These are phyloP conservation scores for Phycomyces blakesleeanus DNA, from an alignment of 192 early-diverging fungal species.

Conservation along the genomic window DNA sequence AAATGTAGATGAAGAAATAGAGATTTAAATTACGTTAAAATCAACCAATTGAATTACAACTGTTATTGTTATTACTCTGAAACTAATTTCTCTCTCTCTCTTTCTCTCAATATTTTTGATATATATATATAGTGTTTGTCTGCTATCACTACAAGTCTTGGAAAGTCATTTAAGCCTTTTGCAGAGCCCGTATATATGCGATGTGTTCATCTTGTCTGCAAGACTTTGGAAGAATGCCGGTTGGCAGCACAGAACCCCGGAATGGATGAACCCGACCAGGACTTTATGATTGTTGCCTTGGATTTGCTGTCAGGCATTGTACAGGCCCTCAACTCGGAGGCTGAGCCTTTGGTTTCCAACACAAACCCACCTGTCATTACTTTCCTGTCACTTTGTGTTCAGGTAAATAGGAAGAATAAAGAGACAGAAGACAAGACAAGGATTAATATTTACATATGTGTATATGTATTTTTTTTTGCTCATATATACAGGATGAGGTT, in stretches of 20 bases:
- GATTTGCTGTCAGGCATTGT: constrained; percentile 93
- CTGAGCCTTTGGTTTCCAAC: constrained; percentile 71
- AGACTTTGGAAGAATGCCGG: constrained; percentile 70
- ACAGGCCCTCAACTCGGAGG: constrained; percentile 79
- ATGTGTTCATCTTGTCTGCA: constrained; percentile 84
- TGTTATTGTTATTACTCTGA: too few relatives aligned
- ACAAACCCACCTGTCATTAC: constrained; percentile 70
- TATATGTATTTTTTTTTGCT: too few relatives aligned
- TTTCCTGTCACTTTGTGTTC: constrained; percentile 80
- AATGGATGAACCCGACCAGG: constrained; percentile 81
- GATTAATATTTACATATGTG: background rate
- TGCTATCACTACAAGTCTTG: constrained; percentile 71
- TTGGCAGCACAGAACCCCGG: constrained; percentile 47
- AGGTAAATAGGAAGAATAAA: constrained; percentile 40
- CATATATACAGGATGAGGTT: constrained; percentile 38
- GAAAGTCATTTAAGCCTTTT: constrained; percentile 82
- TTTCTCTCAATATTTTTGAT: too few relatives aligned
- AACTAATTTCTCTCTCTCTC: too few relatives aligned
- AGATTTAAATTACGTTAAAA: too few relatives aligned
- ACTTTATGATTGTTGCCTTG: constrained; percentile 93
- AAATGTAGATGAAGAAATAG: too few relatives aligned
- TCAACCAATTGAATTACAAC: too few relatives aligned
- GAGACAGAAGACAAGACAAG: background rate
- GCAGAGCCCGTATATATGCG: constrained; percentile 83
- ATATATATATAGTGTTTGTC: constrained; percentile 40